Evolutionary conservation across 257 asterid species (phyloP), one percentile per base, ranked within the genome.

Genomic region (Gentiana macrophylla): DNA sequence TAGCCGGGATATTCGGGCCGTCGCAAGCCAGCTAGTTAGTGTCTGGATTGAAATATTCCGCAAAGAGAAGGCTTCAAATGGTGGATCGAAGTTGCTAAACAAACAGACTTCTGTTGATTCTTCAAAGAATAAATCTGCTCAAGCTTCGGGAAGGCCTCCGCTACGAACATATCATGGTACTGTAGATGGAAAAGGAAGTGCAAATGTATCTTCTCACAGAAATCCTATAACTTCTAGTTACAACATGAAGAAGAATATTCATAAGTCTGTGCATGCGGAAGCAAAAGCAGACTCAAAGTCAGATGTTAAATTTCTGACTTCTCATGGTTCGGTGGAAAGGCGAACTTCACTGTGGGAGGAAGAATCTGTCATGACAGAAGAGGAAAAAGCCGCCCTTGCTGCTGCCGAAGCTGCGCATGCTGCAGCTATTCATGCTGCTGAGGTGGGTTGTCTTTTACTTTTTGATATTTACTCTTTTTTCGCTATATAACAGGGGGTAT

Each of bases 1-100:
- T 55, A 92, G 99, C 78, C 97, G 99, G 64, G 99, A 92, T 75
- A 92, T 92, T 67, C 97, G 99, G 1, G 93, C 99, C 60, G 84
- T 92, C 56, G 99, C 99, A 45, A 86, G 97, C 74, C 99, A 92
- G 80, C 97, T 92, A 59, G 99, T 92, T 62, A 80, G 73, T 24
- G 95, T 92, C 49, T 92, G 99, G 99, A 75, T 92, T 64, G 97
- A 85, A 65, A 78, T 92, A 50, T 88, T 92, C 70, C 94, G 99
- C 57, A 92, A 83, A 78, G 93, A 88, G 79, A 92, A 92, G 80
- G 95, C 94, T 62, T 73, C 91, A 59, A 86, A 75, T 68, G 82
- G 74, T 35, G 78, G 88, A 57, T 79, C 67, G 60, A 88, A 85
- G 67, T 57, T 72, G 50, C 71, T 68, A 59, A 74, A 86, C 63